A percentile compares a stretch with the other conserved stretches of the same genome.
phyloP scores from a whole-genome alignment of 306 rosid genomes.

The Sophora flavescens region DNA sequence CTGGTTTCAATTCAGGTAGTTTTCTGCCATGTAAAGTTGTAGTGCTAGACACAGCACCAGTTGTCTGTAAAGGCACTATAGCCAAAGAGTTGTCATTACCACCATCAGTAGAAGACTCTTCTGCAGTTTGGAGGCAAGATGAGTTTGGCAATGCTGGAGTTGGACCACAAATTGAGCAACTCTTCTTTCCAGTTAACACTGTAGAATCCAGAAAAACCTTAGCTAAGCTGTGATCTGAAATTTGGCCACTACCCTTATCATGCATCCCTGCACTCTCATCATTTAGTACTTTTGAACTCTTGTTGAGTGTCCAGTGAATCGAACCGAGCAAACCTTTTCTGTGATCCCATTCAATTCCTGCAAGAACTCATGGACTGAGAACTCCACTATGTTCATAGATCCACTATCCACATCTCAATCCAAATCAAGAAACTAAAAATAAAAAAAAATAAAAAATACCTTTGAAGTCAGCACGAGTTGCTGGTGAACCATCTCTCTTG shows the following conservation, averaged over 20 bases:
- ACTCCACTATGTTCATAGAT: conserved; percentile 4
- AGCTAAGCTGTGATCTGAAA: conserved; percentile 67
- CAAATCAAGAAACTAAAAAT: conserved; percentile 35
- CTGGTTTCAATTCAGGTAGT: conserved; percentile 71
- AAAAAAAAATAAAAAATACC: conserved; percentile 46
- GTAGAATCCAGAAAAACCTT: conserved; percentile 53
- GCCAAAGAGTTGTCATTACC: conserved; percentile 66
- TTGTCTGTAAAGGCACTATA: conserved; percentile 69
- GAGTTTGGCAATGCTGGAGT: conserved; percentile 42
- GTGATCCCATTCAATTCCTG: conserved; percentile 58
- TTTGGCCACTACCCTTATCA: conserved; percentile 31
- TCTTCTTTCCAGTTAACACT: conserved; percentile 45
- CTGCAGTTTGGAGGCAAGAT: conserved; percentile 51
- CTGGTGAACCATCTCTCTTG: conserved; percentile 57
- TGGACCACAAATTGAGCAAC: conserved; percentile 68
- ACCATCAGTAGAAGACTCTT: conserved; percentile 52
- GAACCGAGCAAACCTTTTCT: conserved; percentile 59
- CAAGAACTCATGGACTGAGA: conserved; percentile 45
- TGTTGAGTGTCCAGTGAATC: conserved; percentile 53
- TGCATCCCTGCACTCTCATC: conserved; percentile 46
- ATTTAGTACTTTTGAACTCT: conserved; percentile 58
- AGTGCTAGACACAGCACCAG: conserved; percentile 45
- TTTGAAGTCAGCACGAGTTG: conserved; percentile 46
- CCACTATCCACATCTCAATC: conserved; percentile 56
- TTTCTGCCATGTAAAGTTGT: conserved; percentile 51